phyloP scores from a whole-genome alignment of 108 stramenopile genomes.

The Discostella stelligeroides region DNA sequence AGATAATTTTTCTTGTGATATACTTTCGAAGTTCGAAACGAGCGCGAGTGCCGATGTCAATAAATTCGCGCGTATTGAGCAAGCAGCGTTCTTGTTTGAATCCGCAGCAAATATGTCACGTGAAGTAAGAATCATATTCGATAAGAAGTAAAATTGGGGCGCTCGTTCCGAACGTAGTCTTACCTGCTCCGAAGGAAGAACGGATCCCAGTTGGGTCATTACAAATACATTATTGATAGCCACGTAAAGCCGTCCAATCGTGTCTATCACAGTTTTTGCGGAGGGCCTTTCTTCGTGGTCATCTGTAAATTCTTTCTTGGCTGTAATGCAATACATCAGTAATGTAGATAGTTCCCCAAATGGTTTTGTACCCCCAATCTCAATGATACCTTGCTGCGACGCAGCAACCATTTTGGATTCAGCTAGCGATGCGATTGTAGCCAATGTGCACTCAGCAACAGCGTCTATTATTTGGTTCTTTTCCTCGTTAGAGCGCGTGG shows the following conservation, averaged over 20 bases:
- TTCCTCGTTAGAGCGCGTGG: conserved; percentile 16
- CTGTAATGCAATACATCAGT: conserved; percentile 30
- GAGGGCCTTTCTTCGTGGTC: not conserved
- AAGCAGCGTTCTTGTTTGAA: conserved; percentile 10
- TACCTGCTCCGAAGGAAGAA: conserved; percentile 16
- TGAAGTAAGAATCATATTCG: not conserved
- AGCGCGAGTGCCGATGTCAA: conserved; percentile 32
- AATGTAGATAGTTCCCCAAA: conserved; percentile 33
- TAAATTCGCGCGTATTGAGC: conserved; percentile 30
- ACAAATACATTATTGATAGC: conserved; percentile 30
- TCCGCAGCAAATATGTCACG: not conserved
- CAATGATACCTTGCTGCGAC: conserved; percentile 20
- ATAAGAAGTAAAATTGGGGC: not conserved
- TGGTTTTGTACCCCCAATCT: conserved; percentile 10
- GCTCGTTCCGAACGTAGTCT: not conserved
- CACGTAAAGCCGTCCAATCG: conserved; percentile 27
- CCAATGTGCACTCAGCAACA: conserved; percentile 21
- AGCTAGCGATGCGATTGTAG: conserved; percentile 23
- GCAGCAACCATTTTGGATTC: conserved; percentile 29
- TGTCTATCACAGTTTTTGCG: conserved; percentile 14
- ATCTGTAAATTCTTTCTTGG: not conserved
- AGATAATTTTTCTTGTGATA: conserved; percentile 7
- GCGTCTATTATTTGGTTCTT: conserved; percentile 12
- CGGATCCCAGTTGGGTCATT: conserved; percentile 24
- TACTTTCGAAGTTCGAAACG: conserved; percentile 24